A percentile compares a stretch with the other conserved stretches of the same genome.
Conservation (phyloP, 129 eudicot species). For the Apium graveolens region DNA sequence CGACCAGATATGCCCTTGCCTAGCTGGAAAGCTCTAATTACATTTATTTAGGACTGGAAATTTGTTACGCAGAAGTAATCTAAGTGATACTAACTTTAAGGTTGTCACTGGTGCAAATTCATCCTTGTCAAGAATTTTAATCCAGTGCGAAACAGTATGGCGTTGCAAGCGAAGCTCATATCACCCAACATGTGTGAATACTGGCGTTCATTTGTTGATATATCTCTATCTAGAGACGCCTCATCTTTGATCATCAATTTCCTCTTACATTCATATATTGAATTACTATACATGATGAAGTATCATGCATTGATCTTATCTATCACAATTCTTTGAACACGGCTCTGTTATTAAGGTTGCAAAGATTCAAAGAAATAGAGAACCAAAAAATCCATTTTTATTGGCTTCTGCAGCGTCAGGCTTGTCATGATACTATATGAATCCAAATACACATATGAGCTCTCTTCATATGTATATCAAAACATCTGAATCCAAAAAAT, state of each 20-base stretch:
- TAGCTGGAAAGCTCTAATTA: no score
- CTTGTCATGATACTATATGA: background rate
- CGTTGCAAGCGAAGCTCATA: background rate
- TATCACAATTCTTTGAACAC: background rate
- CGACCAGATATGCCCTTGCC: no score
- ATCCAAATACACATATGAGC: background rate
- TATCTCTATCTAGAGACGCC: no score
- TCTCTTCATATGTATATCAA: background rate
- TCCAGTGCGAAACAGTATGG: background rate
- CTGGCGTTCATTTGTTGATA: no score
- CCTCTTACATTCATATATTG: background rate
- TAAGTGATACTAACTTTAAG: background rate
- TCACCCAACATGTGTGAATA: background rate
- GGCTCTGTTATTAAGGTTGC: background rate
- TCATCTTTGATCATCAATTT: background rate
- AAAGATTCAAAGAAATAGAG: background rate
- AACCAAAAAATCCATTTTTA: background rate
- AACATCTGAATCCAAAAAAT: background rate
- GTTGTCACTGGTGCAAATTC: slow-evolving; percentile 4
- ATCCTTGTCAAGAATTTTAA: background rate
- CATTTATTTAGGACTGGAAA: background rate
- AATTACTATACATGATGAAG: background rate
- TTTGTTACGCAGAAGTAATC: background rate
- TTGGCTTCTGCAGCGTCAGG: background rate
- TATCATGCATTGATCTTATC: background rate